Evolutionary conservation across 805 yeast species (phyloP), one percentile per base, ranked within the genome.

Genomic region (Saccharomycopsis fermentans): DNA sequence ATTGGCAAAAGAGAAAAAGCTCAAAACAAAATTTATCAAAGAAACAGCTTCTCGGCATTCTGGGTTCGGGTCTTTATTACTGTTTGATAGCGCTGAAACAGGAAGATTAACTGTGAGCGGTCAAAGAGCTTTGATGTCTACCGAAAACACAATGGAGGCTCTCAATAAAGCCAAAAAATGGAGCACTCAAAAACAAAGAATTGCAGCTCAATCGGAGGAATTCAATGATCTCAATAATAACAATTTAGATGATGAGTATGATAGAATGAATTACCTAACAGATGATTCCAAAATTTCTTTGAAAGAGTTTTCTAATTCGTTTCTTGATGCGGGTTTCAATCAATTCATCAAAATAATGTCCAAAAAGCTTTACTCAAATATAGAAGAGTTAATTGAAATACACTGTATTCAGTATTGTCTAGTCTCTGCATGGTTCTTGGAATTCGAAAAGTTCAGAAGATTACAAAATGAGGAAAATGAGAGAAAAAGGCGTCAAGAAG

Each of bases 31-130:
- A 36, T 76, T 82, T 54, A 73, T 75, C 32, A 79, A 77, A 68
- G 71, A 75, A 56, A 74, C 83, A 1, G 79, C 87, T 1, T 77
- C 89, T 0, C 78, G 99, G 53, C 99, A 92, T 68, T 91, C 94
- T 2, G 77, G 96, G 56, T 92, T 92, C 73, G 99, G 99, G 0
- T 84, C 97, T 0, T 73, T 91, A 62, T 70, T 90, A 11, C 84
- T 96, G 1, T 75, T 92, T 34, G 82, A 84, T 60, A 80, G 85
- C 19, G 77, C 78, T 26, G 83, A 83, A 56, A 75, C 82, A 32
- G 76, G 73, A 2, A 74, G 87, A 32, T 70, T 87, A 19, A 80
- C 88, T 5, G 78, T 90, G 1, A 78, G 94, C 2, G 94, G 96
- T 1, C 91, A 87, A 63, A 79, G 80, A 32, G 89, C 84, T 2